A percentile compares a stretch with the other conserved stretches of the same genome.
phyloP scores from a whole-genome alignment of 2,329 filamentous ascomycete species.

The Cytospora chrysosperma region DNA sequence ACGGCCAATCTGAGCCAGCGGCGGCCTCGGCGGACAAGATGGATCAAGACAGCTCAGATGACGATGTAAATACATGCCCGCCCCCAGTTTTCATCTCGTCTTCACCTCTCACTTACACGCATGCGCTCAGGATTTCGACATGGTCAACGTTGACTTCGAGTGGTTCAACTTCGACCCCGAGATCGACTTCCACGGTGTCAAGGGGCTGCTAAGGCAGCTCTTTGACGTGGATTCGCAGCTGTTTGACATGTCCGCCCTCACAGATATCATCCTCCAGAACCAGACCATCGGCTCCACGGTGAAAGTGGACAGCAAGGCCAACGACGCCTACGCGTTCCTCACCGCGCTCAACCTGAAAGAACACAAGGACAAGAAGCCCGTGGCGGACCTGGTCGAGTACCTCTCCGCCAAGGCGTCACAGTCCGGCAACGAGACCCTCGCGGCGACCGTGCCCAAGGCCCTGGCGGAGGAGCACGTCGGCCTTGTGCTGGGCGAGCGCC shows the following conservation, averaged over 20 bases:
- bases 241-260: slow-evolving; percentile 82
- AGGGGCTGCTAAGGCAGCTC: slow-evolving; percentile 84
- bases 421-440: slow-evolving; percentile 49
- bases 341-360: slow-evolving; percentile 81
- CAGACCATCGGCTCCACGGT: slow-evolving; percentile 88
- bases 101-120: slow-evolving; percentile 23
- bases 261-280: slow-evolving; percentile 85
- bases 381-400: slow-evolving; percentile 72
- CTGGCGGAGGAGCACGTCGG: slow-evolving; percentile 67
- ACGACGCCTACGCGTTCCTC: slow-evolving; percentile 88
- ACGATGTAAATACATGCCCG: slow-evolving; percentile 43
- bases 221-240: slow-evolving; percentile 84
- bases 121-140: slow-evolving; percentile 71
- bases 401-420: slow-evolving; percentile 58
- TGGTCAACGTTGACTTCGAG: slow-evolving; percentile 95
- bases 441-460: slow-evolving; percentile 59
- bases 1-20: slow-evolving; percentile 29
- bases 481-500: slow-evolving; percentile 83
- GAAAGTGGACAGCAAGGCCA: slow-evolving; percentile 93
- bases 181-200: slow-evolving; percentile 93
- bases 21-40: slow-evolving; percentile 33
- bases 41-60: slow-evolving; percentile 51
- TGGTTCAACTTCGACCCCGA: slow-evolving; percentile 94
- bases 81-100: slow-evolving; percentile 14
- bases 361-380: slow-evolving; percentile 71